Conservation (phyloP, 23 red algal species). For the Cyanidium caldarium region DNA sequence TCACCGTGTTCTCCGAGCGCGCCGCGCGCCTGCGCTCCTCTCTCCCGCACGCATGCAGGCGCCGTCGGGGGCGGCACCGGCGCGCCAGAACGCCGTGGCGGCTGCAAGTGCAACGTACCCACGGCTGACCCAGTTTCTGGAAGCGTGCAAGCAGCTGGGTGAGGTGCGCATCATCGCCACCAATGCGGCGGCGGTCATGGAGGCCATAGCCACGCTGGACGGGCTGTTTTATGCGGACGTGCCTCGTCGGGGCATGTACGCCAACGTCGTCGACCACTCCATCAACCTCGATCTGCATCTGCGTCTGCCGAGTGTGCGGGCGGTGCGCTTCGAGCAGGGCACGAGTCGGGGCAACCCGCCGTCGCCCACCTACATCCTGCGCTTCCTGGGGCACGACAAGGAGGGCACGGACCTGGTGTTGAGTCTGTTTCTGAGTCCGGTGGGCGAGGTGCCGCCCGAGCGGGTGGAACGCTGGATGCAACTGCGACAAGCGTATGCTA, state of each 20-base stretch:
- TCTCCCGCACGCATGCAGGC: too few species aligned
- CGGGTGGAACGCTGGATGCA: neutral
- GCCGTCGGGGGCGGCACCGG: too few species aligned
- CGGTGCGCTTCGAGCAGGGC: conserved; percentile 68
- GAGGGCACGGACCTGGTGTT: conserved; percentile 5
- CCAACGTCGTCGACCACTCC: conserved; percentile 66
- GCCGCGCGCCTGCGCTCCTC: too few species aligned
- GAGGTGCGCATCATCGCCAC: conserved; percentile 11
- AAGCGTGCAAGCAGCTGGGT: conserved; percentile 5
- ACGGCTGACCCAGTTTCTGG: neutral
- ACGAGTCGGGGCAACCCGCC: conserved; percentile 24
- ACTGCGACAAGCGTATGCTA: neutral
- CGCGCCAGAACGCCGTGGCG: too few species aligned
- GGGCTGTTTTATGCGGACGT: conserved; percentile 66
- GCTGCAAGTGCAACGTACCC: neutral
- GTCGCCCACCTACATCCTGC: conserved; percentile 67
- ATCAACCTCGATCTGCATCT: conserved; percentile 90
- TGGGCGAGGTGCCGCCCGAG: neutral
- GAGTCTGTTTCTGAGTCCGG: neutral
- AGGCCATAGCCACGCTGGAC: conserved; percentile 58
- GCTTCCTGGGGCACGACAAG: conserved; percentile 54
- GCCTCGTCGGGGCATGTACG: conserved; percentile 38
- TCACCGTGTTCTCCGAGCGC: too few species aligned
- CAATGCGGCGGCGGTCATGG: conserved; percentile 61
- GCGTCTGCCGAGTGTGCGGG: conserved; percentile 34